These are phyloP conservation scores for Yamadazyma atmosphaerica DNA, from an alignment of 1,139 yeast species.

Conservation along the genomic window DNA sequence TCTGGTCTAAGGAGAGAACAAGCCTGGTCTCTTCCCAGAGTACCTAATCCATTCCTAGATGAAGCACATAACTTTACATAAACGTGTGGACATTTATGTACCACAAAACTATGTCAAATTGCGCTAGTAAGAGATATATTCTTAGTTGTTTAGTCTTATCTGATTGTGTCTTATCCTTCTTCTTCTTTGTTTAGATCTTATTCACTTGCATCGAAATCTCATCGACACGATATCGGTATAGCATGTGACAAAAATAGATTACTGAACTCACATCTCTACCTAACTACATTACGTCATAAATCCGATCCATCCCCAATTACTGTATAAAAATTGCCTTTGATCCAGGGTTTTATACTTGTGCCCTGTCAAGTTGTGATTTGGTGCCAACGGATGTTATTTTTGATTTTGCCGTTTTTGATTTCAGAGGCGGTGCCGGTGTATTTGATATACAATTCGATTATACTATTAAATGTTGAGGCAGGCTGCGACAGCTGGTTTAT, in stretches of 20 bases:
- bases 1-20: too few relatives aligned
- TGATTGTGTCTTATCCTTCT: not conserved
- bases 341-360: not conserved
- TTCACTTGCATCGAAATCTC: slow-evolving; percentile 1
- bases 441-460: not conserved
- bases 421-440: not conserved
- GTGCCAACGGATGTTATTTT: not conserved
- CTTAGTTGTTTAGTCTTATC: not conserved
- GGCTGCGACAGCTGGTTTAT: not conserved
- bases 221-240: not conserved
- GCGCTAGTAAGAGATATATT: not conserved
- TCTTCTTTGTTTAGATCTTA: not conserved
- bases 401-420: not conserved
- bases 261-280: not conserved
- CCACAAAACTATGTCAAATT: not conserved
- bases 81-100: too few relatives aligned
- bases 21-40: too few relatives aligned
- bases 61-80: too few relatives aligned
- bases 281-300: not conserved
- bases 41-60: too few relatives aligned
- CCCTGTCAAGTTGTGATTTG: too few relatives aligned
- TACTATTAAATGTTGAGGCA: not conserved
- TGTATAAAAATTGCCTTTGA: not conserved
- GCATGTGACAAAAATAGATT: not conserved
- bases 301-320: not conserved